Evolutionary conservation across 441 rosid genomes (phyloP), one percentile per base, ranked within the genome.

Genomic region (Mallotus japonicus): DNA sequence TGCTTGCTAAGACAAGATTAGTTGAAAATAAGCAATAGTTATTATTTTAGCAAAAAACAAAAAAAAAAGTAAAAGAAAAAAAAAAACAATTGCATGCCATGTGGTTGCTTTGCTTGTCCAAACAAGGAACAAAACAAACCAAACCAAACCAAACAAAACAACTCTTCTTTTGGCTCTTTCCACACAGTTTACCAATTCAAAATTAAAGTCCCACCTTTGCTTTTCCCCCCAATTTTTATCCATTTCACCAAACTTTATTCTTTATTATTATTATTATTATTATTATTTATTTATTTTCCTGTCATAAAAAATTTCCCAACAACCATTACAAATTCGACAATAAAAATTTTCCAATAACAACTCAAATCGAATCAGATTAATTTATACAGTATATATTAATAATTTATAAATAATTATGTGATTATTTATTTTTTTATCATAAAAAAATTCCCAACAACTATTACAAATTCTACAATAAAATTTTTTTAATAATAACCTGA

Each of bases 111-210:
- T 19, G 64, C 15, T 69, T 13, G 64, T 13, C 51, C 64, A 20
- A 56, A 44, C 46, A 24, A 28, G 22, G 17, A 24, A 62, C 46
- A 51, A 1, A 28, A 28, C 32, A 28, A 28, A 28, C 32, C 28
- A 24, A 20, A 51, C 32, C 32, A 28, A 28, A 28, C 32, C 1
- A 10, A 9, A 9, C 11, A 8, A 8, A 16, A 44, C 54, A 46
- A n/a, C 42, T 8, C 13, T 13, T 16, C 17, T 10, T 58, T 19
- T 20, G 47, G 61, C 46, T 76, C 19, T n/a, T 63, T 63, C 15
- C 51, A 83, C 51, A 83, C 87, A 76, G 88, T 83, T 5, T 24
- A n/a, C 73, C 65, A 85, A 75, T 86, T 86, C 85, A 86, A 88
- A 88, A 44, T 72, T 69, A 63, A 73, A 42, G 60, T 70, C 76